phyloP scores from a whole-genome alignment of 495 filamentous ascomycete genomes.

The Podospora anserina region DNA sequence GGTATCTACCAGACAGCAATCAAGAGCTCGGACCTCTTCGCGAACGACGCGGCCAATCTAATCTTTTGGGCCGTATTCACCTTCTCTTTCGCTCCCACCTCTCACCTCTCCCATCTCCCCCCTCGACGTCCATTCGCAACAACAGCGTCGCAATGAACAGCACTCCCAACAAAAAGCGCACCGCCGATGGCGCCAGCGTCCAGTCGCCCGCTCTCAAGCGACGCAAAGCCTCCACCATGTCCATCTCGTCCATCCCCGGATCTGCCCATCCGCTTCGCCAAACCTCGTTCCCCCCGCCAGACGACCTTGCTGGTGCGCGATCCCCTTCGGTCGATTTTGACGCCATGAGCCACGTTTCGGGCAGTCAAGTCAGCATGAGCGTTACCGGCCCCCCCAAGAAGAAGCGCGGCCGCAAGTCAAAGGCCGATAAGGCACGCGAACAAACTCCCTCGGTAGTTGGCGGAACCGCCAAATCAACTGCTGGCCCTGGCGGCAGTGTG shows the following conservation, averaged over 20 bases:
- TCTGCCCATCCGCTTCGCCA: slow-evolving; percentile 78
- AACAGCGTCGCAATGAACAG: slow-evolving; percentile 17
- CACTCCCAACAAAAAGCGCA: slow-evolving; percentile 54
- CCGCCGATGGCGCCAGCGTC: slow-evolving; percentile 43
- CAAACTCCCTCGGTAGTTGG: slow-evolving; percentile 48
- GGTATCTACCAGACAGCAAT: not conserved
- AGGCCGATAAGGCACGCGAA: slow-evolving; percentile 54
- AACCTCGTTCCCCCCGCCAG: slow-evolving; percentile 76
- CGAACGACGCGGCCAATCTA: not conserved
- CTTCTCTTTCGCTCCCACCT: slow-evolving; percentile 45
- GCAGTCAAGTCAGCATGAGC: slow-evolving; percentile 57
- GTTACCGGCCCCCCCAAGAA: slow-evolving; percentile 41
- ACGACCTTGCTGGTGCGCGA: slow-evolving; percentile 49
- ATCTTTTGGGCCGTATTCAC: slow-evolving; percentile 41
- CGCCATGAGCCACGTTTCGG: slow-evolving; percentile 65
- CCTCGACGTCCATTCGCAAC: slow-evolving; percentile 11
- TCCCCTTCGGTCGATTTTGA: slow-evolving; percentile 64
- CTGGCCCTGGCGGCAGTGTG: slow-evolving; percentile 42
- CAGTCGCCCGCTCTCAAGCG: slow-evolving; percentile 52
- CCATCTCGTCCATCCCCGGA: slow-evolving; percentile 38
- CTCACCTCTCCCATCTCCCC: slow-evolving; percentile 51
- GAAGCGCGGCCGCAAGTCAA: slow-evolving; percentile 66
- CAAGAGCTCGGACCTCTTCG: slow-evolving; percentile 14
- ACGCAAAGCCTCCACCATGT: slow-evolving; percentile 60
- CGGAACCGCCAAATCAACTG: slow-evolving; percentile 49